Evolutionary conservation across 129 eudicot genomes (phyloP).

Genomic region (Artemisia tridentata): DNA sequence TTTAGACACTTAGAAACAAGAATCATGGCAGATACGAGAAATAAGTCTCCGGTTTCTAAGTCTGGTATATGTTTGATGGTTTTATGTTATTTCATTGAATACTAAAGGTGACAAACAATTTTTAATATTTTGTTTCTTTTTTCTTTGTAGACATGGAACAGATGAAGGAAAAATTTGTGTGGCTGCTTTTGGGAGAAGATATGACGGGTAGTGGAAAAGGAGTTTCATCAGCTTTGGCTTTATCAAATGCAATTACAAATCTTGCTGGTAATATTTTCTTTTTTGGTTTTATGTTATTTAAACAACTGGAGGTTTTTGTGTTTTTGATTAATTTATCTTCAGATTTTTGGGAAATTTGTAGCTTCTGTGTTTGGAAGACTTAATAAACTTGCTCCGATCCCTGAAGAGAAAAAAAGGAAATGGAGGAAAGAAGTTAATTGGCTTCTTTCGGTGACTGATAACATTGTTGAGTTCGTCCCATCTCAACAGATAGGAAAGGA

Average conservation of each 20-base stretch:
- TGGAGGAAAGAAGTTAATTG: constrained; percentile 83
- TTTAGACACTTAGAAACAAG: background rate
- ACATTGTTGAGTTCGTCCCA: constrained; percentile 79
- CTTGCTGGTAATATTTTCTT: constrained; percentile 59
- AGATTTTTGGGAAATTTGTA: constrained; percentile 34
- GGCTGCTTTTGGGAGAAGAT: constrained; percentile 81
- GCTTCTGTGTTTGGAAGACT: constrained; percentile 90
- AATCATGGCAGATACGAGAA: constrained; percentile 20
- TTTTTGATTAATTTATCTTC: constrained; percentile 25
- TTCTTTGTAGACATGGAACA: constrained; percentile 53
- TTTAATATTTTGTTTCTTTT: background rate
- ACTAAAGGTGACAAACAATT: background rate
- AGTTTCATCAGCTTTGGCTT: constrained; percentile 81
- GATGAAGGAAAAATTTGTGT: constrained; percentile 75
- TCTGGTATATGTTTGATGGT: constrained; percentile 4
- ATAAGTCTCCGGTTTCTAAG: constrained; percentile 9
- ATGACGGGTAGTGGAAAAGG: constrained; percentile 91
- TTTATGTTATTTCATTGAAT: background rate
- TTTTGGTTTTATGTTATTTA: background rate
- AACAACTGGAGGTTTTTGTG: constrained; percentile 4
- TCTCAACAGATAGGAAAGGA: constrained; percentile 63
- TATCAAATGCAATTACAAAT: constrained; percentile 87
- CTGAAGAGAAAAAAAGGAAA: constrained; percentile 53
- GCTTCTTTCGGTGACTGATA: constrained; percentile 79
- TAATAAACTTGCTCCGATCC: constrained; percentile 67